Evolutionary conservation across 169 alveolate species (phyloP).

Genomic region (Plasmodium coatneyi): DNA sequence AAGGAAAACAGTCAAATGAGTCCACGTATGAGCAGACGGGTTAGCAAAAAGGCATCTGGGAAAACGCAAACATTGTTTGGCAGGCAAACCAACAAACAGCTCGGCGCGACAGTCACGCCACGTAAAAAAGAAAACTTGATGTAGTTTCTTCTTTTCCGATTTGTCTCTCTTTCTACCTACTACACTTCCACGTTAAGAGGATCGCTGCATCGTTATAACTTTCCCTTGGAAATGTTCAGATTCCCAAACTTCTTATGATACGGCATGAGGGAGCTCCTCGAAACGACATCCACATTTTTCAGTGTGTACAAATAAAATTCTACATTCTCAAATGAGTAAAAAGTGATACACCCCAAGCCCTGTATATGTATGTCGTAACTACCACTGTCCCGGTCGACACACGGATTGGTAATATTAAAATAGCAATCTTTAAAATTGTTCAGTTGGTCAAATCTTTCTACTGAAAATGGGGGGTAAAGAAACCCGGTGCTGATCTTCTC

Average conservation of each 20-base stretch:
- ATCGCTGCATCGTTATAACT: neutral
- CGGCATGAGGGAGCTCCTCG: constrained; percentile 54
- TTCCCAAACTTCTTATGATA: constrained; percentile 61
- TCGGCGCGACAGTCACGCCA: neutral
- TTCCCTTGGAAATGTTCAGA: constrained; percentile 7
- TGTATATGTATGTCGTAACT: constrained; percentile 72
- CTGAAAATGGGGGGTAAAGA: constrained; percentile 70
- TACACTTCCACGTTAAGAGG: neutral
- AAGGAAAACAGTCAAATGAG: neutral
- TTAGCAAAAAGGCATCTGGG: neutral
- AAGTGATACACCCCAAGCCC: constrained; percentile 73
- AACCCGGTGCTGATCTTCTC: constrained; percentile 61
- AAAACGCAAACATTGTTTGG: neutral
- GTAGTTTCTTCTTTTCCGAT: neutral
- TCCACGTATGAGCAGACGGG: neutral
- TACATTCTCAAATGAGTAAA: constrained; percentile 60
- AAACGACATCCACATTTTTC: constrained; percentile 63
- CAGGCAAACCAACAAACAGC: neutral
- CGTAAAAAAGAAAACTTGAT: neutral
- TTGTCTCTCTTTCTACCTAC: neutral
- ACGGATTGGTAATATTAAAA: constrained; percentile 46
- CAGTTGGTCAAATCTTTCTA: constrained; percentile 48
- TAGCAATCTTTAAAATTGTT: constrained; percentile 38
- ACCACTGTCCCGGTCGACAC: constrained; percentile 17
- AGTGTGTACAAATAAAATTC: constrained; percentile 68